Base-by-base conservation (phyloP, 495 filamentous ascomycete species). In the Lasiosphaeria ovina region DNA sequence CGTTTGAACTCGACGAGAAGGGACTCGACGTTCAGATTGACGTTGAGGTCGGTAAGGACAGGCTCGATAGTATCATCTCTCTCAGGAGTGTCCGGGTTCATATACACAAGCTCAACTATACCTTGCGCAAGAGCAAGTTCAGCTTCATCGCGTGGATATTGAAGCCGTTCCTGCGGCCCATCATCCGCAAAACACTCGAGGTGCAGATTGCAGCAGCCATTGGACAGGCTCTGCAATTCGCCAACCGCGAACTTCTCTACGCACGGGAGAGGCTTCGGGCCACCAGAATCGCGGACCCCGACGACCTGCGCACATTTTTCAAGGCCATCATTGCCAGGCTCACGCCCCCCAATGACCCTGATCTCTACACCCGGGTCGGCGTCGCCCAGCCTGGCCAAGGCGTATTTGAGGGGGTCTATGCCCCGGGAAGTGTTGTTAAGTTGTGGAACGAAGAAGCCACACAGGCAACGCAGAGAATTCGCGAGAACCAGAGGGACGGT, bases 1-100 rank as follows among this genome's bases (percentile, higher is more conserved):
- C 86, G 53, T 91, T 97, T 72, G 83, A 81, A 33, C 85, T 98
- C 8, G 93, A 97, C 72, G 85, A 89, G 53, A 81, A 90, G 6
- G 93, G 93, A 1, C 84, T 97, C 53, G 93, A 98, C 68, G 84
- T 98, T 55, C 82, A 90, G 33, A 72, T 96, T 4, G 89, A 93
- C 62, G 75, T 97, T 4, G 90, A 96, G 63, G 81, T 98, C 42
- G 87, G 86, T 44, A 83, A 84, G 40, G 86, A 89, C 60, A 76
- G 81, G 6, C 69, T 93, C 0, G 91, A 96, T 61, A 84, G 92
- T 59, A 89, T 97, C 42, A 82, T 97, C 49, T 87, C 88, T 0
- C 85, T 97, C 11, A 82, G 84, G 33, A 81, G 79, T 14, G 92
- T 96, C 8, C 78, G 83, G 5, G 92, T 96, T 4, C 82, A 82